A percentile compares a stretch with the other conserved stretches of the same genome.
Evolutionary conservation across 345 rosid species (phyloP).

Genomic region (Brassica napus): Da-Ae NC_063450.1:12751501-12752000

Average conservation of each 20-base stretch:
- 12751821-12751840: slow-evolving; percentile 42
- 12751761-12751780: slow-evolving; percentile 35
- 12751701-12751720: slow-evolving; percentile 68
- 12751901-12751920: slow-evolving; percentile 50
- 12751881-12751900: slow-evolving; percentile 37
- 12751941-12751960: slow-evolving; percentile 33
- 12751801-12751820: slow-evolving; percentile 29
- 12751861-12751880: slow-evolving; percentile 34
- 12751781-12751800: slow-evolving; percentile 42
- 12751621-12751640: slow-evolving; percentile 82
- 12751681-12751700: slow-evolving; percentile 55
- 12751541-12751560: slow-evolving; percentile 90
- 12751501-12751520: slow-evolving; percentile 69
- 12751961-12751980: slow-evolving; percentile 9
- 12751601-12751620: slow-evolving; percentile 82
- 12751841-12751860: slow-evolving; percentile 17
- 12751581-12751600: slow-evolving; percentile 69
- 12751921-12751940: slow-evolving; percentile 40
- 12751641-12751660: slow-evolving; percentile 59
- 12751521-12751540: slow-evolving; percentile 58
- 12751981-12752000: background rate
- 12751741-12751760: slow-evolving; percentile 16
- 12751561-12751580: slow-evolving; percentile 86
- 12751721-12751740: slow-evolving; percentile 46
- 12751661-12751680: slow-evolving; percentile 59